A percentile compares a stretch with the other conserved stretches of the same genome.
Conservation (phyloP, 441 rosid species). For the Dalechampia spathulata region DNA sequence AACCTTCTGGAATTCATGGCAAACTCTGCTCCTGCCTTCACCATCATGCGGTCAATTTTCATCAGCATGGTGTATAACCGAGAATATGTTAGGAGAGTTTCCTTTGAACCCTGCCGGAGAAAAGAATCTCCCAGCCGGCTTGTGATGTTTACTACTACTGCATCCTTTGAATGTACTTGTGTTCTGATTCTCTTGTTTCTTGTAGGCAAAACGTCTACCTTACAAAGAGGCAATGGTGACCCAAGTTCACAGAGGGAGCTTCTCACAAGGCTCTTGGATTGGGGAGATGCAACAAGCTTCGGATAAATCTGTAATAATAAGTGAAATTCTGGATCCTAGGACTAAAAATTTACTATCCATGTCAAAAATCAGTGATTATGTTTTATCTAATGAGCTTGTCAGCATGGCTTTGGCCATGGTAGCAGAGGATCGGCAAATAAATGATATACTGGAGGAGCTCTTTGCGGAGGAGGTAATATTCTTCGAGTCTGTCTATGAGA, state of each 20-base stretch:
- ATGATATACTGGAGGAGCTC: constrained; percentile 61
- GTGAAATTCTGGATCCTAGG: constrained; percentile 73
- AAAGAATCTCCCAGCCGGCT: background rate
- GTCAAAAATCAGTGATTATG: constrained; percentile 75
- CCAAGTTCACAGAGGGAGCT: constrained; percentile 37
- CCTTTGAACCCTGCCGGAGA: background rate
- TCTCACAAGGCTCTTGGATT: constrained; percentile 61
- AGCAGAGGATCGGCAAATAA: constrained; percentile 72
- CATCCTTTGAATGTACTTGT: background rate
- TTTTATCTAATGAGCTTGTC: constrained; percentile 67
- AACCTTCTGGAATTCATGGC: background rate
- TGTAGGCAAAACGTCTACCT: constrained; percentile 70
- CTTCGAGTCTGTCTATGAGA: background rate
- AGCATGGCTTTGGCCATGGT: constrained; percentile 88
- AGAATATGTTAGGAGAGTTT: too few species aligned
- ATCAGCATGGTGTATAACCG: too few species aligned
- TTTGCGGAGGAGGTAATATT: constrained; percentile 64
- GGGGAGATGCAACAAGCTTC: constrained; percentile 86
- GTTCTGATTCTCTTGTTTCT: constrained; percentile 7
- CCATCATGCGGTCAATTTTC: too few species aligned
- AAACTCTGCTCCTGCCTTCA: background rate
- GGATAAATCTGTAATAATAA: constrained; percentile 57
- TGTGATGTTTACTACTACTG: background rate
- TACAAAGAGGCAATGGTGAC: constrained; percentile 35
- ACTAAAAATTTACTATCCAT: constrained; percentile 54